Base-by-base conservation (phyloP, 495 filamentous ascomycete genomes). In the Aspergillus sclerotiicarbonarius region DNA sequence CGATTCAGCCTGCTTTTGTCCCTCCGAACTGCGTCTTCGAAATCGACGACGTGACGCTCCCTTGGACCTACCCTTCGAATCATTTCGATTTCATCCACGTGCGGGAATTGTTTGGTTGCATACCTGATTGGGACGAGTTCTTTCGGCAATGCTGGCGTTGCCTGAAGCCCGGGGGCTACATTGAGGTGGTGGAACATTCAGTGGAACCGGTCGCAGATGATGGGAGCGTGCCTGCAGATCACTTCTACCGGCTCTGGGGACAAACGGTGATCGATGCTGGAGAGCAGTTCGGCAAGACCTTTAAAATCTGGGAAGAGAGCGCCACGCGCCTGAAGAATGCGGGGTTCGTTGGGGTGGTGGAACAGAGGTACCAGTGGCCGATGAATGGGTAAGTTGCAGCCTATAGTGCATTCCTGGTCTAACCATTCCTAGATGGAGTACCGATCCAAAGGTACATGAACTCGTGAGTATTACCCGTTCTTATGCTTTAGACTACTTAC, bases 41-140 rank as follows among this genome's bases (percentile, higher is more conserved):
- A 35, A 70, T 85, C 43, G 83, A 86, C 60, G 82, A 87, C 57
- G 68, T 73, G 48, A 75, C 76, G 29, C 72, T 71, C n/a, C 74
- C 71, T 13, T 88, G 83, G 86, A 76, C 77, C 4, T 85, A 80
- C 67, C 54, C 67, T 16, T 55, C 68, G 1, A 68, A 83, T 49
- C 62, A 67, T 49, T 89, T 89, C 64, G 87, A 90, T 72, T 86
- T 84, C 57, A 81, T 90, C 54, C 86, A 90, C 67, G 71, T 83
- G 0, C 82, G 86, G 21, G 74, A 75, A 18, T 64, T 89, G 39
- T 78, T 79, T 56, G 84, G 82, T 29, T 77, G 75, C 37, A 82
- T 90, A 53, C 78, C 66, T 10, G 81, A 89, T 67, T 89, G 86
- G 85, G 64, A 75, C 13, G 72, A 64, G 18, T 76, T 78, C 55